These are phyloP conservation scores for Skeletonema menzelii DNA, from an alignment of 108 stramenopile species.

Conservation along the genomic window DNA sequence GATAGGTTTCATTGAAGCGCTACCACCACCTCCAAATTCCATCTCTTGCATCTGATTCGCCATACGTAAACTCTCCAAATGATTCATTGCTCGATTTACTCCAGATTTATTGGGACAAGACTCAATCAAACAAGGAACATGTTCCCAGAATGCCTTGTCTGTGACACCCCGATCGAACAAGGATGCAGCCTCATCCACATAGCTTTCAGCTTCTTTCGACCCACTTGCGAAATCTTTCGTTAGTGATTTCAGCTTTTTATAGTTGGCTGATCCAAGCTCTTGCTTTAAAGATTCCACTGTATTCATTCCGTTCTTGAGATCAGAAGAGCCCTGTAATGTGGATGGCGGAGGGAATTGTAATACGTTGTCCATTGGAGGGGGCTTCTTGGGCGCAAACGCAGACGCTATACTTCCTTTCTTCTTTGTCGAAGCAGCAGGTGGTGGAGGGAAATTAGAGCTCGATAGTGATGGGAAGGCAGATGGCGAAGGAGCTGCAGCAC, in stretches of 20 bases:
- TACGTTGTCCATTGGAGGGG: slow-evolving; percentile 44
- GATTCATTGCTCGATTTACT: slow-evolving; percentile 52
- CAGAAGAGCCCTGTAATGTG: neutral
- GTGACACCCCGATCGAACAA: slow-evolving; percentile 73
- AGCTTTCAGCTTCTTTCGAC: slow-evolving; percentile 54
- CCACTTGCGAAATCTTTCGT: slow-evolving; percentile 74
- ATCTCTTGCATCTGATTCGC: slow-evolving; percentile 37
- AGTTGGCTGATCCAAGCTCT: slow-evolving; percentile 62
- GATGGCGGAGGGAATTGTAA: slow-evolving; percentile 52
- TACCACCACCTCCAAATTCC: slow-evolving; percentile 17
- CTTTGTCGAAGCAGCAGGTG: slow-evolving; percentile 10
- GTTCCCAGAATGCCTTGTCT: slow-evolving; percentile 65
- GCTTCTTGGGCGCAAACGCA: slow-evolving; percentile 40
- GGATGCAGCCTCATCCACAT: slow-evolving; percentile 67
- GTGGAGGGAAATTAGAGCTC: slow-evolving; percentile 40
- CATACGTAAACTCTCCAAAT: slow-evolving; percentile 54
- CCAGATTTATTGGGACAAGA: slow-evolving; percentile 64
- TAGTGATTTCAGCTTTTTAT: slow-evolving; percentile 74
- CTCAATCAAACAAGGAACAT: slow-evolving; percentile 63
- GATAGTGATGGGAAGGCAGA: slow-evolving; percentile 20
- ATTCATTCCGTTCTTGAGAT: slow-evolving; percentile 37
- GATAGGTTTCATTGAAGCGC: slow-evolving; percentile 5
- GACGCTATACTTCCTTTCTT: slow-evolving; percentile 22
- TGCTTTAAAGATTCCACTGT: slow-evolving; percentile 74
- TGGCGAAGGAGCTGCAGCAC: slow-evolving; percentile 7